Evolutionary conservation across 1,284 basidiomycete species (phyloP).

Genomic region (Chalciporus piperatoides): DNA sequence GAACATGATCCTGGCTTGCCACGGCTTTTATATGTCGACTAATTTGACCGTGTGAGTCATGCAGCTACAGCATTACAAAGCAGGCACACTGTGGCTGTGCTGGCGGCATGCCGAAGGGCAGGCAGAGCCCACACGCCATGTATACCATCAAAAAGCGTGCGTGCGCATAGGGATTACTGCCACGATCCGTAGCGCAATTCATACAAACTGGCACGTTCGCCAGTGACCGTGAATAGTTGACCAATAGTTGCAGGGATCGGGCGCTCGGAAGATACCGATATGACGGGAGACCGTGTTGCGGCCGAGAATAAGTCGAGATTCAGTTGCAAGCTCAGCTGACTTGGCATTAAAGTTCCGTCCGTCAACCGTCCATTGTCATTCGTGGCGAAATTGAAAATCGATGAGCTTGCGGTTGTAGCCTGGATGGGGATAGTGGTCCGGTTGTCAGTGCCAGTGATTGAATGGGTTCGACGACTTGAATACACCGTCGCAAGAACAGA

Average conservation of each 20-base stretch:
- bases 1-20: background rate
- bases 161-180: no score
- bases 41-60: background rate
- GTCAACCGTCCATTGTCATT: background rate
- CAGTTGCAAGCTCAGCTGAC: background rate
- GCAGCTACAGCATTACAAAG: background rate
- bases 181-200: no score
- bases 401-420: background rate
- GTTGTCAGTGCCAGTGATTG: background rate
- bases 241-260: background rate
- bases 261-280: background rate
- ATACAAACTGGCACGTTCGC: no score
- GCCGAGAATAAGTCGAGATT: background rate
- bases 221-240: no score
- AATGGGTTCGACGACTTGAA: background rate
- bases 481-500: conserved; percentile 2
- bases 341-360: background rate
- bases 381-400: background rate
- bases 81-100: background rate
- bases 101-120: no score
- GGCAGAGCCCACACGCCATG: no score
- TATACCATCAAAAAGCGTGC: no score
- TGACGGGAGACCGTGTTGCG: background rate
- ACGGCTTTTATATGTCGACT: background rate
- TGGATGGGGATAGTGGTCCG: background rate